These are phyloP conservation scores for Pneumocystis jirovecii DNA, from an alignment of 1,139 yeast species.

Conservation along the genomic window DNA sequence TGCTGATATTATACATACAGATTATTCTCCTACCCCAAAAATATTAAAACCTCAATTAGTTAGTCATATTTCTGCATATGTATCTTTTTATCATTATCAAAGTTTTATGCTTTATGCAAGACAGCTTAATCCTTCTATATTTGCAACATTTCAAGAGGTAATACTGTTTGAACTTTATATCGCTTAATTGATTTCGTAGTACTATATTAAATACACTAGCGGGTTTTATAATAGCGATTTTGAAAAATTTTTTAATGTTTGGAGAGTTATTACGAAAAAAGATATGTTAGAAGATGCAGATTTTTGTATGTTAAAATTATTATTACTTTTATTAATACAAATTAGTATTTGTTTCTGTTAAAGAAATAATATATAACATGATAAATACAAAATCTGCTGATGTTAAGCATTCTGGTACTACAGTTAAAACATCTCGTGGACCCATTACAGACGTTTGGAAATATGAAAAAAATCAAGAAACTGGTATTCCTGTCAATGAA, in stretches of 20 bases:
- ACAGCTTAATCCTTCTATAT: slow-evolving; percentile 32
- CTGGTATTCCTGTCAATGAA: slow-evolving; percentile 8
- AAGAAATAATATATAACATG: slow-evolving; percentile 3
- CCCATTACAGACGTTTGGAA: slow-evolving; percentile 20
- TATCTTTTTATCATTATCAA: slow-evolving; percentile 26
- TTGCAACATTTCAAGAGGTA: slow-evolving; percentile 25
- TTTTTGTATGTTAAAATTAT: neutral
- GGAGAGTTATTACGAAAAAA: slow-evolving; percentile 16
- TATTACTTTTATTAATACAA: slow-evolving; percentile 2
- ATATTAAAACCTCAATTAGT: neutral
- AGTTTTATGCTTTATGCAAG: slow-evolving; percentile 55
- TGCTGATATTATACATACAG: neutral
- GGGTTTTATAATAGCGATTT: slow-evolving; percentile 21
- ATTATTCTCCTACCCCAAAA: neutral
- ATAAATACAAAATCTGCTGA: slow-evolving; percentile 2
- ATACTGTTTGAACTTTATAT: neutral
- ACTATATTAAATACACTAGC: slow-evolving; percentile 20
- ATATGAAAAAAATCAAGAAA: slow-evolving; percentile 7
- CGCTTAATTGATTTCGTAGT: slow-evolving; percentile 1
- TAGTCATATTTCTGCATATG: slow-evolving; percentile 7
- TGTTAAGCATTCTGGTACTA: slow-evolving; percentile 13
- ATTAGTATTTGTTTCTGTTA: slow-evolving; percentile 13
- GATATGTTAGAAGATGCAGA: slow-evolving; percentile 14
- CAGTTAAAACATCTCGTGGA: slow-evolving; percentile 14
- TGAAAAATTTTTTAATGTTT: slow-evolving; percentile 21